phyloP scores from a whole-genome alignment of 2,329 filamentous ascomycete species.

The Bimuria novae-zelandiae region DNA sequence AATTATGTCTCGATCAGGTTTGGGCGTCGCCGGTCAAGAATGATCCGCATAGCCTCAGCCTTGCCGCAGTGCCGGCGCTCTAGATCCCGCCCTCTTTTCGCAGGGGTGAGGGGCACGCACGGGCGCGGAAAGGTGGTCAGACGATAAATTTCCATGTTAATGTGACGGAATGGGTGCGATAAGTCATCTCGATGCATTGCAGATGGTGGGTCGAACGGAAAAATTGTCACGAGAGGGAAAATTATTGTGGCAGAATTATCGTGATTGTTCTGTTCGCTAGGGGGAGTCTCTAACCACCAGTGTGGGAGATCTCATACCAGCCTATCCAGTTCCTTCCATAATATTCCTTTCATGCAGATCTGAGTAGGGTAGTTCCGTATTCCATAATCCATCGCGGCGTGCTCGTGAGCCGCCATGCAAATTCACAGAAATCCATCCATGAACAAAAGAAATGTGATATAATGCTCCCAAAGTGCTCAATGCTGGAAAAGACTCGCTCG shows the following conservation, averaged over 20 bases:
- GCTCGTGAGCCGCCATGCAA: constrained; percentile 12
- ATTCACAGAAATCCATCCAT: constrained; percentile 7
- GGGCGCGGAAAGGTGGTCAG: constrained; percentile 1
- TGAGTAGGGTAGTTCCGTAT: constrained; percentile 30
- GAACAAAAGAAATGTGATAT: constrained; percentile 28
- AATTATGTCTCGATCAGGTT: neutral
- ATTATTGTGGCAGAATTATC: constrained; percentile 8
- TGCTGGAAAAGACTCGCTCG: constrained; percentile 43
- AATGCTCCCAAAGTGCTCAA: constrained; percentile 34
- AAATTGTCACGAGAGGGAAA: neutral
- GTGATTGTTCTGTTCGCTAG: constrained; percentile 5
- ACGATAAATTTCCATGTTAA: neutral
- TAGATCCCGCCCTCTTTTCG: constrained; percentile 1
- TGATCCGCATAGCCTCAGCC: constrained; percentile 4
- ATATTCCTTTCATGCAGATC: constrained; percentile 16
- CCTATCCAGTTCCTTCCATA: constrained; percentile 1
- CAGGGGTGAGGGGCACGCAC: constrained; percentile 2
- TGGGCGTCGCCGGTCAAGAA: constrained; percentile 1
- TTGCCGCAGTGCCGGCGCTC: constrained; percentile 4
- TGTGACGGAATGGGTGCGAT: neutral
- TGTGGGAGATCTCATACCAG: constrained; percentile 17
- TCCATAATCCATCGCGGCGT: constrained; percentile 10
- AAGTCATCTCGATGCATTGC: neutral
- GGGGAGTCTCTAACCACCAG: constrained; percentile 6
- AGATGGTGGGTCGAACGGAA: neutral